Conservation (phyloP, 495 filamentous ascomycete species). For the Halenospora varia region DNA sequence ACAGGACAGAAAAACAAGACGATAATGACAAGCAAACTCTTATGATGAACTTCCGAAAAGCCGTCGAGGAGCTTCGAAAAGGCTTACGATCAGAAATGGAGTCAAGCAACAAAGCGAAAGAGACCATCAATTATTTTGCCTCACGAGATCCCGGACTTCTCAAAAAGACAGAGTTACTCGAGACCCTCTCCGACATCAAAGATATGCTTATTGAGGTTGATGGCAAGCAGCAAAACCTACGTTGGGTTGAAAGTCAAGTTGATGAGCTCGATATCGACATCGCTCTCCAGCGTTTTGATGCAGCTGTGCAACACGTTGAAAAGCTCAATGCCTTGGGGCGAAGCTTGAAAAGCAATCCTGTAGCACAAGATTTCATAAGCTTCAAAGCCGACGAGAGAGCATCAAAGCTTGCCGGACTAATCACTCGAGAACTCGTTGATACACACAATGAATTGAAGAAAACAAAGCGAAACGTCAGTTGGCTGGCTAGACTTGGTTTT, state of each 20-base stretch:
- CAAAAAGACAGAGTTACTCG: conserved; percentile 67
- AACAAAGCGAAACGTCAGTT: conserved; percentile 68
- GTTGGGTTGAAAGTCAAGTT: conserved; percentile 92
- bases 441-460: conserved; percentile 66
- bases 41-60: conserved; percentile 83
- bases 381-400: conserved; percentile 88
- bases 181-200: conserved; percentile 63
- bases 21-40: conserved; percentile 72
- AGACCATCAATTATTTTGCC: conserved; percentile 77
- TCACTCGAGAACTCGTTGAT: conserved; percentile 70
- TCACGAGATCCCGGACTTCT: conserved; percentile 65
- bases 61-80: conserved; percentile 84
- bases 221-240: conserved; percentile 90
- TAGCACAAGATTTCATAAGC: conserved; percentile 84
- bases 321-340: conserved; percentile 73
- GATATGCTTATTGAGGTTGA: conserved; percentile 92
- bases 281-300: conserved; percentile 84
- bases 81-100: conserved; percentile 78
- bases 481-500: conserved; percentile 81
- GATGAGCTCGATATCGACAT: conserved; percentile 96
- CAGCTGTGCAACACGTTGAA: conserved; percentile 76
- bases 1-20: conserved; percentile 72
- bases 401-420: conserved; percentile 65
- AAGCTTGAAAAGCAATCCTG: conserved; percentile 74
- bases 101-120: conserved; percentile 68